A percentile compares a stretch with the other conserved stretches of the same genome.
Evolutionary conservation across 306 rosid genomes (phyloP).

Genomic region (Vigna unguiculata): DNA sequence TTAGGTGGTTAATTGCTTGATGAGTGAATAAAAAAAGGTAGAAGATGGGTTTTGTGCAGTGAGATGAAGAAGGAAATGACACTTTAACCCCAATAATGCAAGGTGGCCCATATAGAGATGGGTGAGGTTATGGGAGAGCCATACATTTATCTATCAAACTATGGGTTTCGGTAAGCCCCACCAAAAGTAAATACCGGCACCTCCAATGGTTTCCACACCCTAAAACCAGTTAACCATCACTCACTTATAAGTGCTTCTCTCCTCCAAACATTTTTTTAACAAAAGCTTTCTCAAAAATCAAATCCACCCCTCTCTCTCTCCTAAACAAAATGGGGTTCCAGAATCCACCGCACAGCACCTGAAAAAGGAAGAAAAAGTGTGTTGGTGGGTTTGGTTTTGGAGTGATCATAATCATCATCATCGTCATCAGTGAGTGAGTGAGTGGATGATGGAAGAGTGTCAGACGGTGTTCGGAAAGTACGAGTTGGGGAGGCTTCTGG

Average conservation of each 20-base stretch:
- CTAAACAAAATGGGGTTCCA: not conserved
- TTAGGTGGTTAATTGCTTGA: no score
- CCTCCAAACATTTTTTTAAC: not conserved
- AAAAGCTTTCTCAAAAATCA: not conserved
- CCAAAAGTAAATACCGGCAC: slow-evolving; percentile 33
- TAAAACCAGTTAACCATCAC: not conserved
- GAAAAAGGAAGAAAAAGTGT: no score
- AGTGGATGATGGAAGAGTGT: slow-evolving; percentile 67
- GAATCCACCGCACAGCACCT: not conserved
- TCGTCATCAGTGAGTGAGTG: not conserved
- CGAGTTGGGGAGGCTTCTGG: slow-evolving; percentile 73
- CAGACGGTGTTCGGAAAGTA: slow-evolving; percentile 62
- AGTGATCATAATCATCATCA: no score
- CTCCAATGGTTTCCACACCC: slow-evolving; percentile 37
- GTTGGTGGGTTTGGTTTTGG: no score
- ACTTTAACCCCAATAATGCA: not conserved
- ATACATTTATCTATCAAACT: slow-evolving; percentile 4
- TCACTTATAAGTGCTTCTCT: not conserved
- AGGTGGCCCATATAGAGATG: not conserved
- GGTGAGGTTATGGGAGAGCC: slow-evolving; percentile 13
- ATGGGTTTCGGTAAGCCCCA: slow-evolving; percentile 35
- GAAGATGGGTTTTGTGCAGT: not conserved
- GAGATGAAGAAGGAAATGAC: not conserved
- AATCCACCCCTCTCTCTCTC: not conserved
- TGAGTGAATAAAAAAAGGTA: no score